phyloP scores from a whole-genome alignment of 768 basidiomycete genomes.

The Leccinum pellstonianum region DNA sequence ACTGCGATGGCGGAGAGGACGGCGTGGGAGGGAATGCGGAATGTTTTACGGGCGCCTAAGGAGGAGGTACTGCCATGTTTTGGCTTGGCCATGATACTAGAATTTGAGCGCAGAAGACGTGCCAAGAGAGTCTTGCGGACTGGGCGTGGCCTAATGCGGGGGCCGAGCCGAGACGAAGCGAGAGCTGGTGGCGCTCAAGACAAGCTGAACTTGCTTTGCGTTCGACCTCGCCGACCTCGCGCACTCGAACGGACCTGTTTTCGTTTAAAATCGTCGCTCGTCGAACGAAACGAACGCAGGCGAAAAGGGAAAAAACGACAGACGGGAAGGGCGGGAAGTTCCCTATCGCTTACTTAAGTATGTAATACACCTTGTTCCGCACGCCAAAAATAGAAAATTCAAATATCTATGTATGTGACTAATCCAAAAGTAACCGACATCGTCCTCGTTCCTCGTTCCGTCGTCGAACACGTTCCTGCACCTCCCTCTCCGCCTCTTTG shows the following conservation, averaged over 20 bases:
- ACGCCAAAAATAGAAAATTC: conserved; percentile 18
- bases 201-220: neutral
- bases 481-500: conserved; percentile 33
- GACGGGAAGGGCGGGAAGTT: conserved; percentile 10
- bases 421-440: conserved; percentile 35
- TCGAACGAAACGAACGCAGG: neutral
- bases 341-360: conserved; percentile 18
- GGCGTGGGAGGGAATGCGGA: conserved; percentile 44
- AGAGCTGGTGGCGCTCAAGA: neutral
- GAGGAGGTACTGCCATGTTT: conserved; percentile 33
- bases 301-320: conserved; percentile 1
- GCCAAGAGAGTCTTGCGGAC: conserved; percentile 37
- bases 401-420: neutral
- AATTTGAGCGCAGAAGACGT: conserved; percentile 33
- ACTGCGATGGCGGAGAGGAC: conserved; percentile 57
- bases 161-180: conserved; percentile 10
- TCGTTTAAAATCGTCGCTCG: neutral
- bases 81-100: conserved; percentile 55
- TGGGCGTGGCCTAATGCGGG: conserved; percentile 33
- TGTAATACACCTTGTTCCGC: conserved; percentile 18
- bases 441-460: conserved; percentile 60
- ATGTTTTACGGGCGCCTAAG: neutral
- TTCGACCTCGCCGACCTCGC: neutral
- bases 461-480: conserved; percentile 40
- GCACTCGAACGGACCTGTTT: neutral